Conservation (phyloP, 169 alveolate species). For the Babesia gibsoni region DNA sequence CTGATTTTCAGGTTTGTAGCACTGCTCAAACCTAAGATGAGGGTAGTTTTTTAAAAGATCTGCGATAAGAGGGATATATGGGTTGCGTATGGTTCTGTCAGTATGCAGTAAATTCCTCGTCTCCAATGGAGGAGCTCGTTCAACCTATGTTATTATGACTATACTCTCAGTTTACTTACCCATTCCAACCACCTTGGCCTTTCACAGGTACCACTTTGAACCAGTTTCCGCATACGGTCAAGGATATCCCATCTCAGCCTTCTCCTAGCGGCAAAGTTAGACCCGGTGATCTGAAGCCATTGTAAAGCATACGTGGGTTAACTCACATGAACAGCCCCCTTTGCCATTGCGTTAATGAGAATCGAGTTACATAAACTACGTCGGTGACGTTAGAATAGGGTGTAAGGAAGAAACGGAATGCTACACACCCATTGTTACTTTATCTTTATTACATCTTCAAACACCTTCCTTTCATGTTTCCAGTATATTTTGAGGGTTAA, state of each 20-base stretch:
- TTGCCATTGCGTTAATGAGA: constrained; percentile 36
- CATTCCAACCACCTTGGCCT: constrained; percentile 78
- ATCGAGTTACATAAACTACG: no score
- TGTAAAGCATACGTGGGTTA: no score
- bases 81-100: constrained; percentile 65
- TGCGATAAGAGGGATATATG: constrained; percentile 67
- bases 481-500: no score
- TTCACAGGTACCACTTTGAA: constrained; percentile 70
- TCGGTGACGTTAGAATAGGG: no score
- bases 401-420: no score
- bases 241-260: constrained; percentile 75
- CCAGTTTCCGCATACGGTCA: constrained; percentile 75
- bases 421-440: no score
- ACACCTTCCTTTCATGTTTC: no score
- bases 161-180: constrained; percentile 45
- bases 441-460: no score
- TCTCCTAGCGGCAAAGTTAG: constrained; percentile 69
- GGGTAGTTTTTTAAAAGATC: constrained; percentile 77
- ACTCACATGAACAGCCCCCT: constrained; percentile 68
- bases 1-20: constrained; percentile 79
- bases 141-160: constrained; percentile 40
- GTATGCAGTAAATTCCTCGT: constrained; percentile 67
- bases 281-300: constrained; percentile 49
- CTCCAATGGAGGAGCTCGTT: constrained; percentile 77
- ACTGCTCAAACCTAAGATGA: constrained; percentile 79